Base-by-base conservation (phyloP, 306 rosid genomes). In the Abrus pulchellus region DNA sequence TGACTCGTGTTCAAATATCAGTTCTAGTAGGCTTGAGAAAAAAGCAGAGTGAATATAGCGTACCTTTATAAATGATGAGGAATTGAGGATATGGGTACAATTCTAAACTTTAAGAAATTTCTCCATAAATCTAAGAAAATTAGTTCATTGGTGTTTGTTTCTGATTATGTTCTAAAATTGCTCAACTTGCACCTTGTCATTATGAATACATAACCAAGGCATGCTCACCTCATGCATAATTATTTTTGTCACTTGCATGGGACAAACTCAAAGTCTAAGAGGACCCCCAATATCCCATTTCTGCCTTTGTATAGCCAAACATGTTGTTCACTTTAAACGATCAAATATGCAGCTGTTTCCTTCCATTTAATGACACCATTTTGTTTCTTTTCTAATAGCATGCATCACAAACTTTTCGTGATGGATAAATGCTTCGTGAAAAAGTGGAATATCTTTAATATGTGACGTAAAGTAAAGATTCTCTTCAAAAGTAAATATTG, bases 341-440 rank as follows among this genome's bases (percentile, higher is more conserved):
- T 7, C 33, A 38, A 66, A 9, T 53, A 9, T 52, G 33, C 49
- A 34, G 32, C 68, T 1, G 3, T 56, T 43, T 43, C 70, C 6
- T 75, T 45, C 59, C 79, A 60, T 60, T 75, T 59, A 59, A 68
- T 61, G 59, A 59, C 69, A 56, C 29, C 9, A 41, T 10, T 12
- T 20, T 14, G 6, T 54, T 49, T 20, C 53, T 55, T 73, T 38
- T 56, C 65, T 54, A 4, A 52, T 50, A 56, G 78, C 68, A 36
- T 72, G 3, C 44, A 74, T 28, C 40, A 13, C 57, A 47, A 59
- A 5, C 44, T 44, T 57, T 55, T 44, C 5, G 12, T 56, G 71
- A 13, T n/a, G 33, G 34, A 41, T 13, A 56, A 48, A 14, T 13
- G 10, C 68, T 74, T 59, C 0, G 38, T 45, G 45, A 13, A 30